A percentile compares a stretch with the other conserved stretches of the same genome.
phyloP scores from a whole-genome alignment of 2,329 filamentous ascomycete species.

The Nemania serpens region DNA sequence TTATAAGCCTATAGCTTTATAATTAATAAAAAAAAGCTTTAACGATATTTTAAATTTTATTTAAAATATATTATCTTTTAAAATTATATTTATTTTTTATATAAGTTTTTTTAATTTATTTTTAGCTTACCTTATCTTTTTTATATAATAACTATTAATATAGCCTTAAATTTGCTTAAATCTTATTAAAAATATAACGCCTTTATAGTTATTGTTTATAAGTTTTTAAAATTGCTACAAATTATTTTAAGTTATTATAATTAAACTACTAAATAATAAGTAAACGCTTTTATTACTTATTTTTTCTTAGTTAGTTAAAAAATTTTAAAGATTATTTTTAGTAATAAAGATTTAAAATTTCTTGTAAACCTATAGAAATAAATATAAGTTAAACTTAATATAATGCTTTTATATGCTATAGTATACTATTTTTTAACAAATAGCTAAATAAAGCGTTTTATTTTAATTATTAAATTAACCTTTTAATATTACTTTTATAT shows the following conservation, averaged over 20 bases:
- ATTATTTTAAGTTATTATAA: not conserved
- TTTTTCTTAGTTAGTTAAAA: too few species aligned
- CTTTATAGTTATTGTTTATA: not conserved
- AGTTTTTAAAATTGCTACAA: not conserved
- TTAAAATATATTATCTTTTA: not conserved
- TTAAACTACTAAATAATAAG: not conserved
- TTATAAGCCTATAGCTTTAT: not conserved
- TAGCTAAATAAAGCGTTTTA: too few species aligned
- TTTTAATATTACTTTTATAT: too few species aligned
- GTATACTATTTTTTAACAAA: too few species aligned
- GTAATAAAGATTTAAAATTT: too few species aligned
- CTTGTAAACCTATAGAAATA: too few species aligned
- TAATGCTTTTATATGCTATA: too few species aligned
- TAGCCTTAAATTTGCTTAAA: not conserved
- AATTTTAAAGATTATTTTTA: too few species aligned
- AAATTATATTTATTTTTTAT: not conserved
- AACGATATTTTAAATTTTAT: not conserved
- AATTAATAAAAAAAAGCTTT: constrained; percentile 4
- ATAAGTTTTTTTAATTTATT: not conserved
- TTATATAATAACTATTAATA: not conserved
- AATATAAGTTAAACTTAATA: too few species aligned
- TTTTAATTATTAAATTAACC: too few species aligned
- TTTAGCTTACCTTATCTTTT: not conserved
- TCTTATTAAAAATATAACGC: not conserved
- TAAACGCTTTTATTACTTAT: too few species aligned